A percentile compares a stretch with the other conserved stretches of the same genome.
Evolutionary conservation across 2,329 filamentous ascomycete species (phyloP).

Genomic region (Xylaria polymorpha): DNA sequence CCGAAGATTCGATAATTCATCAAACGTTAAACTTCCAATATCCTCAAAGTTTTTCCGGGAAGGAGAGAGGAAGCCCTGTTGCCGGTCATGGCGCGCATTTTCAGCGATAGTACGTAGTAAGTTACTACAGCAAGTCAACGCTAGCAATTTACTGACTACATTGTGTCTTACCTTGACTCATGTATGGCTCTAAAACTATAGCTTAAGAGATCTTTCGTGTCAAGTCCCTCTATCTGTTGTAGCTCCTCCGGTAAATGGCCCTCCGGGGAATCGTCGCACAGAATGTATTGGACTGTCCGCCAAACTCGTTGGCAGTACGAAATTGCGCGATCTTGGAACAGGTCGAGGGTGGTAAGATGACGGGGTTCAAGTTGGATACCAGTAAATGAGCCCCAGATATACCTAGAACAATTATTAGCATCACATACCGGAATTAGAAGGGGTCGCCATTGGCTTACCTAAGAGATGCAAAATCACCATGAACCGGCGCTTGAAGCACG

Average conservation of each 20-base stretch:
- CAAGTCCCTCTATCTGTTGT: constrained; percentile 76
- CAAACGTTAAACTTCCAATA: constrained; percentile 81
- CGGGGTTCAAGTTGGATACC: constrained; percentile 54
- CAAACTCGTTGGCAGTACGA: constrained; percentile 76
- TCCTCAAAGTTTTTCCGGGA: constrained; percentile 67
- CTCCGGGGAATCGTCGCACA: constrained; percentile 96
- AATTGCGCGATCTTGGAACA: constrained; percentile 67
- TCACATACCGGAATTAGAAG: neutral
- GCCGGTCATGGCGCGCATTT: constrained; percentile 62
- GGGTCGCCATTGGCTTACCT: constrained; percentile 56
- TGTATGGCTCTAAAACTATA: constrained; percentile 97
- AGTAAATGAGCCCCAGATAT: constrained; percentile 65
- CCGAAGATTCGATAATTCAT: constrained; percentile 82
- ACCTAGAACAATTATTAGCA: constrained; percentile 50
- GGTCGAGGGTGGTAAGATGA: constrained; percentile 52
- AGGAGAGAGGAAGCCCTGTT: constrained; percentile 59
- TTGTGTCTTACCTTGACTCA: constrained; percentile 78
- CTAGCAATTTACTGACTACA: neutral
- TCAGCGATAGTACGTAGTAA: constrained; percentile 73
- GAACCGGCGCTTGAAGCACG: constrained; percentile 73
- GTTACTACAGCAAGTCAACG: constrained; percentile 65
- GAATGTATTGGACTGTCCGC: constrained; percentile 76
- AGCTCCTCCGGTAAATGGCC: constrained; percentile 83
- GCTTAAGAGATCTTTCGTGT: constrained; percentile 89
- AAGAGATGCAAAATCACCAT: constrained; percentile 76